These are phyloP conservation scores for Sporisorium iseilematis-ciliati DNA, from an alignment of 1,284 basidiomycete genomes.

Conservation along the genomic window DNA sequence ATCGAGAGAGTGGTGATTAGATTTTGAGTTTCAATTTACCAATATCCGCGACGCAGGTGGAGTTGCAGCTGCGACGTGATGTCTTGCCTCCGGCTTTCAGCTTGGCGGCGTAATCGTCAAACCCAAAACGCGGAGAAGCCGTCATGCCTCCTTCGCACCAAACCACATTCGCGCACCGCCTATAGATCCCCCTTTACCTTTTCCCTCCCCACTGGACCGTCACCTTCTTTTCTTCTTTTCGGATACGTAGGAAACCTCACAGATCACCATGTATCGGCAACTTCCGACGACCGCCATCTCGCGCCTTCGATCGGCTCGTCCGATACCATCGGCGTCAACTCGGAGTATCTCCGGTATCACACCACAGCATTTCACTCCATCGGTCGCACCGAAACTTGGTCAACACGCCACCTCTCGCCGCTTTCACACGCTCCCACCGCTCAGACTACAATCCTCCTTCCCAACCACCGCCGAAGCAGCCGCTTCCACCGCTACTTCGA, in stretches of 20 bases:
- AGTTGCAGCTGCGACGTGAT: not conserved
- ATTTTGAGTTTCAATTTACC: too few relatives aligned
- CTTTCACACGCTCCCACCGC: constrained; percentile 15
- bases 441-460: constrained; percentile 5
- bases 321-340: constrained; percentile 8
- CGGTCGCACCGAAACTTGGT: not conserved
- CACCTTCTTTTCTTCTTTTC: too few relatives aligned
- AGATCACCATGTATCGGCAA: constrained; percentile 36
- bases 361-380: not conserved
- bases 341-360: constrained; percentile 11
- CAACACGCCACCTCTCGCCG: not conserved
- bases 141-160: too few relatives aligned
- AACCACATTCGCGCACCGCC: not conserved
- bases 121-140: not conserved
- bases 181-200: too few relatives aligned
- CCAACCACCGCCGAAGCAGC: constrained; percentile 15
- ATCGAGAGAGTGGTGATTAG: too few relatives aligned
- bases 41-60: constrained; percentile 3
- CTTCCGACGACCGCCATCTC: constrained; percentile 19
- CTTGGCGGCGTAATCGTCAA: constrained; percentile 1
- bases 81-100: constrained; percentile 2
- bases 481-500: constrained; percentile 6
- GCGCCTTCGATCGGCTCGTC: constrained; percentile 26
- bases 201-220: too few relatives aligned
- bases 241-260: too few relatives aligned